Evolutionary conservation across 192 early-diverging fungal genomes (phyloP).

Genomic region (Coemansia aciculifera): DNA sequence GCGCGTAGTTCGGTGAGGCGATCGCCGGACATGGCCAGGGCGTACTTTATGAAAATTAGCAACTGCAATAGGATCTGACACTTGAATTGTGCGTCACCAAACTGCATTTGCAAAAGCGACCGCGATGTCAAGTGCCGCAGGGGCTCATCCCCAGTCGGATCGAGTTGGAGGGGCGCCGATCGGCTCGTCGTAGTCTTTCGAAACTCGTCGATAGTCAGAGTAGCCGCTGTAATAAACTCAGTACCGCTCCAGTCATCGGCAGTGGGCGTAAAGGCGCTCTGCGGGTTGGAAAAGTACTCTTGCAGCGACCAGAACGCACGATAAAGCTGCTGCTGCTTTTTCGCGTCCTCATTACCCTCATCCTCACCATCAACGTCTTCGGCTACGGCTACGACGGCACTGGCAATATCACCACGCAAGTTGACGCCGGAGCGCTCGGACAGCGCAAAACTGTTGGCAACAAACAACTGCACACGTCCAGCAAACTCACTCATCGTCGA

Average conservation of each 20-base stretch:
- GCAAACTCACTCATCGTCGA: slow-evolving; percentile 76
- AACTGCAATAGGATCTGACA: slow-evolving; percentile 85
- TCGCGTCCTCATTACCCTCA: not conserved
- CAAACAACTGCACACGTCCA: slow-evolving; percentile 86
- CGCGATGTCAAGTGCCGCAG: slow-evolving; percentile 41
- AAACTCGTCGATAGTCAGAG: slow-evolving; percentile 42
- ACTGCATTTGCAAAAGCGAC: slow-evolving; percentile 56
- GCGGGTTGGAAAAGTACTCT: slow-evolving; percentile 71
- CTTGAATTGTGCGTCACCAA: slow-evolving; percentile 79
- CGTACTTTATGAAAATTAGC: slow-evolving; percentile 82
- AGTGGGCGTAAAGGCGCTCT: slow-evolving; percentile 40
- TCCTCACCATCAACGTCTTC: not conserved
- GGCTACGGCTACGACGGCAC: slow-evolving; percentile 1
- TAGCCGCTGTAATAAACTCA: slow-evolving; percentile 25
- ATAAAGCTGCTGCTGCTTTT: slow-evolving; percentile 55
- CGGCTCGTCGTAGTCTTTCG: slow-evolving; percentile 18
- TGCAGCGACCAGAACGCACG: slow-evolving; percentile 81
- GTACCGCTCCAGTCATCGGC: not conserved
- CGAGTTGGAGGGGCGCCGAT: slow-evolving; percentile 14
- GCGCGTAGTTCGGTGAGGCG: slow-evolving; percentile 51
- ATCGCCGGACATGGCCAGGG: slow-evolving; percentile 57
- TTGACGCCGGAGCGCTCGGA: slow-evolving; percentile 91
- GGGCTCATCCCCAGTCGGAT: slow-evolving; percentile 23
- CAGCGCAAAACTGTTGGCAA: slow-evolving; percentile 82
- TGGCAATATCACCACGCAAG: slow-evolving; percentile 77